Evolutionary conservation across 1,139 yeast species (phyloP), one percentile per base, ranked within the genome.

Genomic region (Wickerhamomyces sp.): DNA sequence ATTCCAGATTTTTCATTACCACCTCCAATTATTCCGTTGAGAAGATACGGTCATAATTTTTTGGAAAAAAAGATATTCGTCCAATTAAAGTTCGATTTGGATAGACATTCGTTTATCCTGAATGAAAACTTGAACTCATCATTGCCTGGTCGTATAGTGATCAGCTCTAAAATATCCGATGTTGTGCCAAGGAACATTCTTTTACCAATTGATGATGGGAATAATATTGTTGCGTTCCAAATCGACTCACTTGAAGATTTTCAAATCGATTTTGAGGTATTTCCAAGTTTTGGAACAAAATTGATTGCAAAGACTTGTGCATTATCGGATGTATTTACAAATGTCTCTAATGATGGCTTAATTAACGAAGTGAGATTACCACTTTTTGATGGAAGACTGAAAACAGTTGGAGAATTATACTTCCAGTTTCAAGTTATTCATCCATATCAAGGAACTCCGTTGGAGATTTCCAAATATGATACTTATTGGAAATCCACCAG

Each of bases 401-500:
- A 86, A 53, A 81, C 85, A 40, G 82, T 90, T 42, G 98, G 98
- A 13, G 86, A 82, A 44, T 64, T 92, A 31, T 74, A 73, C 28
- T 84, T 90, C 61, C 77, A 78, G 45, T 89, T 81, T 63, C 94
- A 88, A 53, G 77, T 92, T 7, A 87, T 92, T 40, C 80, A 81
- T 58, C 97, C 98, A n/a, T 92, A 83, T 60, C 72, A 83, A 5
- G 97, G 97, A 5, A 72, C 71, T 13, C 82, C 95, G 9, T 67
- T 92, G 41, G 97, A 90, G 60, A 86, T 95, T 31, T 81, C 96
- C 6, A 87, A 89, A 64, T 90, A 87, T 58, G 97, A 90, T 56
- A 90, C 97, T 0, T 92, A 92, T 63, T 92, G 98, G 98, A 92
- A 90, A 62, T 81, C 95, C 1, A 85, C 95, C 0, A 76, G 71